Conservation (phyloP, 2,329 filamentous ascomycete genomes). For the Claviceps purpurea region DNA sequence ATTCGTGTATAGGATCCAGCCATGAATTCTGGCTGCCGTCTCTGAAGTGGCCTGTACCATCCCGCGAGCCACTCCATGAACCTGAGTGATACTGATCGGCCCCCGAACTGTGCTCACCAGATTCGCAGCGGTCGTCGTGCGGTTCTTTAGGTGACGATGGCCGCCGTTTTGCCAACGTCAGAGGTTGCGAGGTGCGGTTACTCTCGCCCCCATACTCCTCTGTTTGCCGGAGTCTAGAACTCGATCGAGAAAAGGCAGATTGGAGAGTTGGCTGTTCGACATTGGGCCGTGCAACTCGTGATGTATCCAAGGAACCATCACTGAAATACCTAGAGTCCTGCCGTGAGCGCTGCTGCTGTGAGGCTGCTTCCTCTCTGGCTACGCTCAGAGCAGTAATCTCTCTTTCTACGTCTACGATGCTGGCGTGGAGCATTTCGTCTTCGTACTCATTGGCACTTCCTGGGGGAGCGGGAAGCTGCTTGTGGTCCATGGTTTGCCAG, state of each 20-base stretch:
- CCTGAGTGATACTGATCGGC: conserved; percentile 5
- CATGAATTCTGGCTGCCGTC: conserved; percentile 70
- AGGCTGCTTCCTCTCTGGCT: conserved; percentile 11
- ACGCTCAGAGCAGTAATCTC: conserved; percentile 23
- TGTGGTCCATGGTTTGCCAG: conserved; percentile 42
- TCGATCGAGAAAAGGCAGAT: conserved; percentile 40
- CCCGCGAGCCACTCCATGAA: conserved; percentile 12
- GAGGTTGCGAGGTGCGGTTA: conserved; percentile 54
- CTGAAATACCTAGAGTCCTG: conserved; percentile 9
- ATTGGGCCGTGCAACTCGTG: conserved; percentile 7
- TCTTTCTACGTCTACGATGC: conserved; percentile 1
- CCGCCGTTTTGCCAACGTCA: conserved; percentile 56
- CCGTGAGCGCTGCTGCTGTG: conserved; percentile 10
- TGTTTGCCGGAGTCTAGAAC: conserved; percentile 17
- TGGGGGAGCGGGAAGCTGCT: conserved; percentile 60
- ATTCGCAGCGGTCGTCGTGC: conserved; percentile 9
- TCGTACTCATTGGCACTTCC: conserved; percentile 34
- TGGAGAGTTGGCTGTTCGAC: conserved; percentile 24
- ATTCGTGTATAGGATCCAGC: conserved; percentile 91
- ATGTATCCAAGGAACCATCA: conserved; percentile 13
- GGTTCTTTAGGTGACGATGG: conserved; percentile 29
- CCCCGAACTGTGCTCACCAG: conserved; percentile 4
- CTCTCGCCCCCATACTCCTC: conserved; percentile 30
- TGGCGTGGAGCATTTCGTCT: conserved; percentile 1
- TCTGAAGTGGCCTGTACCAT: conserved; percentile 28